Evolutionary conservation across 2,329 filamentous ascomycete genomes (phyloP).

Genomic region (Fusarium odoratissimum): DNA sequence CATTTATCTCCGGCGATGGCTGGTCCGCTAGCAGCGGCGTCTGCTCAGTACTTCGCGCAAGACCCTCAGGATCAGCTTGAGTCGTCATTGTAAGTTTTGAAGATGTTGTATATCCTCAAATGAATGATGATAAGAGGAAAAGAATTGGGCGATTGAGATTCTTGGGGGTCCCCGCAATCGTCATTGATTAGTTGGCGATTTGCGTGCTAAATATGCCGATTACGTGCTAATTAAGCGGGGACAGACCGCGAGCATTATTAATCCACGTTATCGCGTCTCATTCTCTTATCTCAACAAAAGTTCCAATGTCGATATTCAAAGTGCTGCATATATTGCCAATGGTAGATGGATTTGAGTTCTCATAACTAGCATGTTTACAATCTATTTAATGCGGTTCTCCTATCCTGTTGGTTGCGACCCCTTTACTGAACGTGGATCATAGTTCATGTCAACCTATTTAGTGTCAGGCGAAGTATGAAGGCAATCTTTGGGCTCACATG

Average conservation of each 20-base stretch:
- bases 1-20: neutral
- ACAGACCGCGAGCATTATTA: conserved; percentile 13
- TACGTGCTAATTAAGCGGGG: conserved; percentile 11
- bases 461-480: no score
- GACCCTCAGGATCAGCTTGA: neutral
- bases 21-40: conserved; percentile 8
- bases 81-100: neutral
- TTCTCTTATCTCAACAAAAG: neutral
- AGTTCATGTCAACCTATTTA: no score
- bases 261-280: conserved; percentile 1
- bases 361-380: no score
- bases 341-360: no score
- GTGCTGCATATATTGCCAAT: neutral
- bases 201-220: neutral
- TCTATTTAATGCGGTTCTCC: no score
- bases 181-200: conserved; percentile 14
- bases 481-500: no score
- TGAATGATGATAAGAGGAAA: neutral
- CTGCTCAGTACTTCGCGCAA: neutral
- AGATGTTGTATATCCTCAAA: neutral
- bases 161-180: neutral
- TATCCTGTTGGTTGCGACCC: no score
- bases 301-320: neutral
- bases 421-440: no score
- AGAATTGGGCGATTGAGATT: neutral